Percentiles rank a stretch among this genome's conserved stretches.
Evolutionary conservation across 2,329 filamentous ascomycete genomes (phyloP).

Genomic region (Dichotomopilus funicola): DNA sequence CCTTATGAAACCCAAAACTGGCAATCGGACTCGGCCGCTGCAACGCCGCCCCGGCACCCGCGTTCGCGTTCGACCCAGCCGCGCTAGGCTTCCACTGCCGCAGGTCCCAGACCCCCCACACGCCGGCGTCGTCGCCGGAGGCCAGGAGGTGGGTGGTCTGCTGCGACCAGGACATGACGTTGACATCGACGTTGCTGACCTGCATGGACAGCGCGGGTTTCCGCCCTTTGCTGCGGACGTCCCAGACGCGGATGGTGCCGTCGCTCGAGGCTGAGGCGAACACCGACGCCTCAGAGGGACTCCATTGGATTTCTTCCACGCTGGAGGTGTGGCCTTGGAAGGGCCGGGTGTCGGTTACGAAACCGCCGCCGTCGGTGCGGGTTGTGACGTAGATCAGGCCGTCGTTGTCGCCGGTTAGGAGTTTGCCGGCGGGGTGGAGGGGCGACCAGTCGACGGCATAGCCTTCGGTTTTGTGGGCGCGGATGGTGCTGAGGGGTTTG

Average conservation of each 20-base stretch:
- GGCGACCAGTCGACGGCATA: slow-evolving; percentile 98
- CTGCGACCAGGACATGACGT: slow-evolving; percentile 92
- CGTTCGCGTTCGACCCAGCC: slow-evolving; percentile 20
- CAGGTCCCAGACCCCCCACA: slow-evolving; percentile 94
- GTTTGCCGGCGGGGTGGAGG: slow-evolving; percentile 69
- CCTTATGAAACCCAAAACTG: slow-evolving; percentile 89
- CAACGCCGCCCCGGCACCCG: slow-evolving; percentile 33
- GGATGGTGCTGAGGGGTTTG: slow-evolving; percentile 79
- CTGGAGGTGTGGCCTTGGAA: slow-evolving; percentile 80
- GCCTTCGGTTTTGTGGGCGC: slow-evolving; percentile 87
- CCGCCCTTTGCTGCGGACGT: slow-evolving; percentile 82
- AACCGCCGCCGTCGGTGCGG: slow-evolving; percentile 78
- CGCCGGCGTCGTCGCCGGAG: slow-evolving; percentile 86
- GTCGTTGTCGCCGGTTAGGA: slow-evolving; percentile 85
- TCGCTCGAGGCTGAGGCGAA: slow-evolving; percentile 93
- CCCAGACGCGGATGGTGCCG: slow-evolving; percentile 93
- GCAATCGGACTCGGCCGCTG: slow-evolving; percentile 72
- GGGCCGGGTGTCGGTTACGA: slow-evolving; percentile 76
- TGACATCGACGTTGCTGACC: slow-evolving; percentile 80
- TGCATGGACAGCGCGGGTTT: slow-evolving; percentile 82
- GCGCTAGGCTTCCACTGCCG: slow-evolving; percentile 78
- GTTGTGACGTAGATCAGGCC: slow-evolving; percentile 86
- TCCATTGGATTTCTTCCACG: slow-evolving; percentile 96
- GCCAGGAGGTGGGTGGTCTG: slow-evolving; percentile 86
- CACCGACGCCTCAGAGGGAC: slow-evolving; percentile 83